These are phyloP conservation scores for Primulina tabacum DNA, from an alignment of 257 asterid species.

Conservation along the genomic window DNA sequence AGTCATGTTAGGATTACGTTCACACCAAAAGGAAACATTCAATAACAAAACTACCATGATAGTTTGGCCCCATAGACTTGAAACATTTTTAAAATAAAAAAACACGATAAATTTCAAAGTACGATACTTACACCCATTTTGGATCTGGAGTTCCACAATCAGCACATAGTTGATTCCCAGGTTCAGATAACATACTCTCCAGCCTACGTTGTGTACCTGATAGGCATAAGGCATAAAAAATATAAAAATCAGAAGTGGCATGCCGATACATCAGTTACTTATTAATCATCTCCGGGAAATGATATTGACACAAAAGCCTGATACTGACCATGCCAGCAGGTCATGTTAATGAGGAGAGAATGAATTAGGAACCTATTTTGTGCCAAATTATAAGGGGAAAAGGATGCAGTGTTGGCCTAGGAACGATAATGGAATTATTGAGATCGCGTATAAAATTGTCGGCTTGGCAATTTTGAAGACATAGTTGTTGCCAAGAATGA, in stretches of 20 bases:
- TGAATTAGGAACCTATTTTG: background rate
- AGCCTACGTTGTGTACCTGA: constrained; percentile 65
- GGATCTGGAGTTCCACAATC: constrained; percentile 96
- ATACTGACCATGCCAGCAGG: background rate
- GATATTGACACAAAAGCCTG: background rate
- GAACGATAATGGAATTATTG: background rate
- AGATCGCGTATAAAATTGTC: background rate
- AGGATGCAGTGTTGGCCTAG: background rate
- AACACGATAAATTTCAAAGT: constrained; percentile 2
- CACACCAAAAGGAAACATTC: background rate
- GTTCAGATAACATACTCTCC: constrained; percentile 56
- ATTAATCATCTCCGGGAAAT: background rate
- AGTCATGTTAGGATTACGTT: background rate
- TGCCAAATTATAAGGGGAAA: background rate
- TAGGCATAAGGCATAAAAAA: constrained; percentile 10
- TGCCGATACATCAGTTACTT: background rate
- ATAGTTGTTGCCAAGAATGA: background rate
- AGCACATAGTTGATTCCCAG: constrained; percentile 71
- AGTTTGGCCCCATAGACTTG: background rate
- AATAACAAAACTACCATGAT: background rate
- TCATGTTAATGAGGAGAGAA: background rate
- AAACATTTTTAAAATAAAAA: background rate
- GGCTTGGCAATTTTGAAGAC: background rate
- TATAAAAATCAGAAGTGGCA: constrained; percentile 19
- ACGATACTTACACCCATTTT: constrained; percentile 84